Evolutionary conservation across 768 basidiomycete species (phyloP).

Genomic region (Mycena rebaudengoi): DNA sequence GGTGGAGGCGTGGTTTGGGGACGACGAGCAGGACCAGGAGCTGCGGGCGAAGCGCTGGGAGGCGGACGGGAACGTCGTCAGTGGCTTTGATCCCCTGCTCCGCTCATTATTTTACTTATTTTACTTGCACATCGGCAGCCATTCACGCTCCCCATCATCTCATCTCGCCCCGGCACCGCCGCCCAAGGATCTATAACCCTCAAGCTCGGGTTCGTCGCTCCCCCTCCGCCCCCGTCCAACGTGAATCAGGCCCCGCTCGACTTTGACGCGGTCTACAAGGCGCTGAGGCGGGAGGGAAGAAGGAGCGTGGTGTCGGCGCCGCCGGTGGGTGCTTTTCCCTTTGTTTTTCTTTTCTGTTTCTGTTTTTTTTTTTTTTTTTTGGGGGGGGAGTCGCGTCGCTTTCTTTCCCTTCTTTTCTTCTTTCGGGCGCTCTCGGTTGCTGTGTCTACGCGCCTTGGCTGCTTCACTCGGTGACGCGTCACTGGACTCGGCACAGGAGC

Average conservation of each 20-base stretch:
- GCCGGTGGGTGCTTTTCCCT: conserved; percentile 60
- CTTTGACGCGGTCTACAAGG: conserved; percentile 74
- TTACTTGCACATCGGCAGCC: conserved; percentile 32
- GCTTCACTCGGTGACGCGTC: too few species aligned
- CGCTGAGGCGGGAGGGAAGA: conserved; percentile 67
- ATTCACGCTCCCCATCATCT: conserved; percentile 48
- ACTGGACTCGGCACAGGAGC: too few species aligned
- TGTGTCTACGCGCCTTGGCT: too few species aligned
- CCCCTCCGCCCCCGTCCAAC: conserved; percentile 49
- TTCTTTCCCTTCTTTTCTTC: not conserved
- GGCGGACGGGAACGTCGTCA: conserved; percentile 73
- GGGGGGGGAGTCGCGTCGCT: not conserved
- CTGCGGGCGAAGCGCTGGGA: conserved; percentile 61
- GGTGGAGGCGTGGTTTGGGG: conserved; percentile 82
- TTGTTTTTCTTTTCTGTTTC: not conserved
- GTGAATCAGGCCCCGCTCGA: conserved; percentile 44
- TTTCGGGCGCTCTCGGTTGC: too few species aligned
- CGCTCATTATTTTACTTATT: not conserved
- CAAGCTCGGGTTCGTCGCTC: conserved; percentile 58
- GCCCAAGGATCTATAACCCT: conserved; percentile 51
- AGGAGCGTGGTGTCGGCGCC: conserved; percentile 80
- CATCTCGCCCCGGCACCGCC: conserved; percentile 49
- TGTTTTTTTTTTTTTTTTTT: not conserved
- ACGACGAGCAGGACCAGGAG: too few species aligned
- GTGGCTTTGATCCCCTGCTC: conserved; percentile 31